Percentiles rank a stretch among this genome's conserved stretches.
Evolutionary conservation across 2,329 filamentous ascomycete genomes (phyloP).

Genomic region (Lachnellula subtilissima): DNA sequence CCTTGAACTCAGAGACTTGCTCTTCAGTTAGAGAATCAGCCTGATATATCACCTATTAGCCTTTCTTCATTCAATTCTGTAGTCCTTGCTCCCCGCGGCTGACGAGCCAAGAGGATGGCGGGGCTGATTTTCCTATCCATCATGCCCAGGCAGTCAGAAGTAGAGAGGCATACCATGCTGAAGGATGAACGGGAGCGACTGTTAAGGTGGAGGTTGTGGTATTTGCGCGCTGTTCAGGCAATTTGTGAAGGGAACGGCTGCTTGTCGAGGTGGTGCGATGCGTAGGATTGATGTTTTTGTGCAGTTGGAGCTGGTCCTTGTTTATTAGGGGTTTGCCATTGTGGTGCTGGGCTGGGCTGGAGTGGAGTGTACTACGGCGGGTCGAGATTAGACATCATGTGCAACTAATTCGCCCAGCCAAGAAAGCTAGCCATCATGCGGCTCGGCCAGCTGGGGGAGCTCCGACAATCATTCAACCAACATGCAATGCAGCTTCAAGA

Average conservation of each 20-base stretch:
- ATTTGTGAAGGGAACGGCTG: background rate
- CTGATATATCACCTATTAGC: slow-evolving; percentile 43
- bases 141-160: background rate
- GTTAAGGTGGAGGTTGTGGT: slow-evolving; percentile 1
- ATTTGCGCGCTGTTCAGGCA: background rate
- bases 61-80: slow-evolving; percentile 16
- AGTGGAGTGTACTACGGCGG: slow-evolving; percentile 4
- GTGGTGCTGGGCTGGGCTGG: background rate
- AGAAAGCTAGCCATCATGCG: too few species aligned
- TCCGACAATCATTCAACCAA: background rate
- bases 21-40: slow-evolving; percentile 98
- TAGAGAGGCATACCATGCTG: slow-evolving; percentile 22
- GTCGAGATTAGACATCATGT: background rate
- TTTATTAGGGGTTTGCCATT: background rate
- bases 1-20: slow-evolving; percentile 99
- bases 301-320: background rate
- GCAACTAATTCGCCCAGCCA: background rate
- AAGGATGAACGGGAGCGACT: slow-evolving; percentile 3
- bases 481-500: background rate
- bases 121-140: slow-evolving; percentile 17
- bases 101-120: slow-evolving; percentile 17
- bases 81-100: slow-evolving; percentile 7
- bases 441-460: too few species aligned
- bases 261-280: background rate
- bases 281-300: background rate